Base-by-base conservation (phyloP, 2,329 filamentous ascomycete genomes). In the Colletotrichum brevisporum region DNA sequence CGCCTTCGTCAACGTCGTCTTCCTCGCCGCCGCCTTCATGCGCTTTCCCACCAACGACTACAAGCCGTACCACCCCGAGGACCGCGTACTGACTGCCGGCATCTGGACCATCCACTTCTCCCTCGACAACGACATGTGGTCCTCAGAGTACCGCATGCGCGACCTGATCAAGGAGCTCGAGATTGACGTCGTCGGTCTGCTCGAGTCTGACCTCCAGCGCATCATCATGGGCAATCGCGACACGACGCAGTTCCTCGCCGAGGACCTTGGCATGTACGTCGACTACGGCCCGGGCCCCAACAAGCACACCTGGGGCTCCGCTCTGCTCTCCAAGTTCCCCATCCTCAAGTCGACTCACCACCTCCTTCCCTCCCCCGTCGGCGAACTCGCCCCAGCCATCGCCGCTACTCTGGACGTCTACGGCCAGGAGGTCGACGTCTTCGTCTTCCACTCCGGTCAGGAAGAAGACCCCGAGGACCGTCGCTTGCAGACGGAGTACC, bases 151-250 rank as follows among this genome's bases (percentile, higher is more conserved):
- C 75, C 94, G 96, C 71, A 97, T 97, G 90, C 92, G 94, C 67
- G 92, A 98, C 83, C 85, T 97, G 15, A 91, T 97, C 81, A 91
- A 94, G 76, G 96, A 98, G 76, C 84, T 97, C n/a, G 96, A 99
- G 81, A 84, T 99, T n/a, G 96, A 99, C 77, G 94, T 99, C 5
- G 88, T 99, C 54, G 96, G 96, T n/a, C 88, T 99, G 21, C 87
- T 99, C 0, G 96, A 99, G 81, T 93, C 92, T 0, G 96, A 99
- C 78, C 88, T 94, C 43, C 96, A 99, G 83, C 93, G 95, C 74
- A 97, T 99, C 82, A 99, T 99, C 84, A 99, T 98, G 96, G 96
- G 96, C 76, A 99, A 98, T 83, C 92, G 96, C 73, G 96, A 99
- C 78, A 92, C 94, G 9, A 98, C 96, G 1, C 96, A 98, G 78